phyloP scores from a whole-genome alignment of 2,329 filamentous ascomycete species.

The Penicillium sclerotiorum region DNA sequence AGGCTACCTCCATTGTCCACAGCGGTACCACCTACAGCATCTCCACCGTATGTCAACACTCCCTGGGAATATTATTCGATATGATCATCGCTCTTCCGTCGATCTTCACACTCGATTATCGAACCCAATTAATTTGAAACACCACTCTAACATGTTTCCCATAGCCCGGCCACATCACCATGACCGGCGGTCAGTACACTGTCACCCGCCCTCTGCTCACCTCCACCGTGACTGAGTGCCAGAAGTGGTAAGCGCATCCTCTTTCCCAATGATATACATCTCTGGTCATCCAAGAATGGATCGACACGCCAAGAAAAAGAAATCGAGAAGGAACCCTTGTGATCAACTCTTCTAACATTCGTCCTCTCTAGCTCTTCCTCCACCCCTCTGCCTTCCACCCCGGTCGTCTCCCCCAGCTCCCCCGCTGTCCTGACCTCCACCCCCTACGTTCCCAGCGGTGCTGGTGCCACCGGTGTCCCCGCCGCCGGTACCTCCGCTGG shows the following conservation, averaged over 20 bases:
- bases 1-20: conserved; percentile 65
- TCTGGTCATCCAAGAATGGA: neutral
- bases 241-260: conserved; percentile 39
- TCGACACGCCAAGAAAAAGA: conserved; percentile 1
- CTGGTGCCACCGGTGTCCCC: conserved; percentile 18
- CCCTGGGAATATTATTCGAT: neutral
- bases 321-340: too few relatives aligned
- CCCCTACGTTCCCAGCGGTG: conserved; percentile 17
- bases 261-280: neutral
- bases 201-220: conserved; percentile 56
- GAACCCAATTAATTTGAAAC: neutral
- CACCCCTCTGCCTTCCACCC: conserved; percentile 22
- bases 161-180: conserved; percentile 68
- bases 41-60: conserved; percentile 55
- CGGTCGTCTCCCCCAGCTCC: conserved; percentile 17
- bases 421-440: conserved; percentile 1
- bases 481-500: conserved; percentile 22
- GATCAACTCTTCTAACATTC: conserved; percentile 13
- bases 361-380: conserved; percentile 22
- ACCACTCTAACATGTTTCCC: conserved; percentile 7
- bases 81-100: neutral
- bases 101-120: neutral
- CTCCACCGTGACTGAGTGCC: conserved; percentile 55
- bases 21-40: conserved; percentile 69
- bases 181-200: conserved; percentile 73